A percentile compares a stretch with the other conserved stretches of the same genome.
phyloP scores from a whole-genome alignment of 169 alveolate species.

The Eimeria tenella region DNA sequence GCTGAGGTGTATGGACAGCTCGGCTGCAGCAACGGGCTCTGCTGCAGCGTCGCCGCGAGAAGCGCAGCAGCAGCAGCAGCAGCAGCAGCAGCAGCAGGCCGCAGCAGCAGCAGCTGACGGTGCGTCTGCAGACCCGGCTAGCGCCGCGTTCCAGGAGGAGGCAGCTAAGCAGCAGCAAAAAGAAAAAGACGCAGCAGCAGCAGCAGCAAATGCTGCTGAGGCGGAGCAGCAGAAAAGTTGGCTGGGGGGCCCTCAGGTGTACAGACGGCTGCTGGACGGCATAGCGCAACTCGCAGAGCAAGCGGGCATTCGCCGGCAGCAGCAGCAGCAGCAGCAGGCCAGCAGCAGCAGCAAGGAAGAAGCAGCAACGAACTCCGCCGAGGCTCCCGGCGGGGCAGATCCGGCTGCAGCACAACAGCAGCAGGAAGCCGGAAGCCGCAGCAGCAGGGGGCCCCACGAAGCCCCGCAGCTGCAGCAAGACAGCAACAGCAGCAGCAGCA shows the following conservation, averaged over 20 bases:
- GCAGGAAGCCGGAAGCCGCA: background rate
- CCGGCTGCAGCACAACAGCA: background rate
- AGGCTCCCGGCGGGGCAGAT: too few species aligned
- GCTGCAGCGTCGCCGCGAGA: too few species aligned
- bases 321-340: background rate
- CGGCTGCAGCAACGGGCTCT: too few species aligned
- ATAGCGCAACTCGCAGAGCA: background rate
- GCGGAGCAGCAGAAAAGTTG: background rate
- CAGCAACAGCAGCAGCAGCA: too few species aligned
- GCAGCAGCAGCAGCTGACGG: too few species aligned
- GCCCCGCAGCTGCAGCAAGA: background rate
- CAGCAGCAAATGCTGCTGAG: background rate
- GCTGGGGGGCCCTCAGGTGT: background rate
- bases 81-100: too few species aligned
- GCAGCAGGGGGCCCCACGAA: background rate
- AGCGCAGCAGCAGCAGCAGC: too few species aligned
- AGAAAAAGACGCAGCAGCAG: background rate
- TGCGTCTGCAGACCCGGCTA: background rate
- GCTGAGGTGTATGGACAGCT: too few species aligned
- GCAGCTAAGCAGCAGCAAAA: background rate
- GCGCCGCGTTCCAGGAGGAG: background rate
- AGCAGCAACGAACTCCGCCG: background rate
- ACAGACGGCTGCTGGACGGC: conserved; percentile 4
- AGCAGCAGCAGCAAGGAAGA: background rate
- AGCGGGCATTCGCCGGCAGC: background rate